These are phyloP conservation scores for Gracilaria vermiculophylla DNA, from an alignment of 23 red algal species.

Conservation along the genomic window DNA sequence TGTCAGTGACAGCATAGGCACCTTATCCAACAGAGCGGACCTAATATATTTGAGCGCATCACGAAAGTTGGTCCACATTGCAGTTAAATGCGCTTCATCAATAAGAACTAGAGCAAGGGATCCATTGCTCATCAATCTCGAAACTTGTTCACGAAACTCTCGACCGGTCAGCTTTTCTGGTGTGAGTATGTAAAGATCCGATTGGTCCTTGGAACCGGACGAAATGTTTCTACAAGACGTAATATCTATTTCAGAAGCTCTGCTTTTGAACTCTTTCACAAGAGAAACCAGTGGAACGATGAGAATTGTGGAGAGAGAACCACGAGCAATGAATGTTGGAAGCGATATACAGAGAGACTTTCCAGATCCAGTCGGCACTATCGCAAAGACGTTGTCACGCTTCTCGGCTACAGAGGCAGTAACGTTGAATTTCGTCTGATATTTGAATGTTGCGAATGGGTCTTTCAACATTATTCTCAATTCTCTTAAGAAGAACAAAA, in stretches of 20 bases:
- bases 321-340: not conserved
- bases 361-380: not conserved
- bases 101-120: not conserved
- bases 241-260: not conserved
- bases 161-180: not conserved
- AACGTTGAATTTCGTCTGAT: not conserved
- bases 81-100: conserved; percentile 8
- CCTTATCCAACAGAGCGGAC: not conserved
- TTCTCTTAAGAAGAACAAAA: not conserved
- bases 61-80: conserved; percentile 3
- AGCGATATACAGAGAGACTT: not conserved
- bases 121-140: not conserved
- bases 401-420: not conserved
- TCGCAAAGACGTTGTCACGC: not conserved
- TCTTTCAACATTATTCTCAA: not conserved
- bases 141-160: not conserved
- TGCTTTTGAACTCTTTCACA: not conserved
- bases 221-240: not conserved
- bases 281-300: not conserved
- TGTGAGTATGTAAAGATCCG: not conserved
- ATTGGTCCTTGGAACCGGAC: too few species aligned
- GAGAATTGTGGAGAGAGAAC: not conserved
- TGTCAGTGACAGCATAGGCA: too few species aligned
- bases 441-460: not conserved
- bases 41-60: not conserved